Conservation (phyloP, 169 alveolate genomes). For the Fabrea salina region DNA sequence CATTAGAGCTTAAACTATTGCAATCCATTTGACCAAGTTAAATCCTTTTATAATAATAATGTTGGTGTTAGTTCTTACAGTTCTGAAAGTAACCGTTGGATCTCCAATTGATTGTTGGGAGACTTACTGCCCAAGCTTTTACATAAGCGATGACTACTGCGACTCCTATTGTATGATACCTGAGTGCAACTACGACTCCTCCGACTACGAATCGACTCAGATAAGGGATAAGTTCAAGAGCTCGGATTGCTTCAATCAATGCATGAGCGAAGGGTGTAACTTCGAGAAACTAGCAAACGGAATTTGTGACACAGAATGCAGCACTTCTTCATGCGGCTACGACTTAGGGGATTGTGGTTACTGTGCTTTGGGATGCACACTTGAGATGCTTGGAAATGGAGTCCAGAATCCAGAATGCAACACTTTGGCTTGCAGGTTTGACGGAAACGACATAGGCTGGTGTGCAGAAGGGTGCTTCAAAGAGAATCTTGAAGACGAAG, state of each 20-base stretch:
- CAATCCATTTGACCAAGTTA: too few species aligned
- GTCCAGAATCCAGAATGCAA: background rate
- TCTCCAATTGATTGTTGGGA: too few species aligned
- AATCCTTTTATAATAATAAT: too few species aligned
- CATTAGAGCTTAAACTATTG: too few species aligned
- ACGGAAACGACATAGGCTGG: background rate
- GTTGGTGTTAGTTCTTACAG: too few species aligned
- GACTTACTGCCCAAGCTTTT: background rate
- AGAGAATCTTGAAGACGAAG: background rate
- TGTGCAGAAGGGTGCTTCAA: conserved; percentile 15
- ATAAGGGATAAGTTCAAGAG: background rate
- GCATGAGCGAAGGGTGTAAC: background rate
- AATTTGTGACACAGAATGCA: conserved; percentile 9
- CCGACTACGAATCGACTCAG: background rate
- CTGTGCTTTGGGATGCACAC: conserved; percentile 11
- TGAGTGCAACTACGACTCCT: conserved; percentile 2
- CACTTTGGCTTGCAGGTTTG: background rate
- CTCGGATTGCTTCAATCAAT: conserved; percentile 14
- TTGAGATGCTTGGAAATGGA: background rate
- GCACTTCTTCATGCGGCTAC: conserved; percentile 3
- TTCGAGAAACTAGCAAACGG: background rate
- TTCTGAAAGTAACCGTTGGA: too few species aligned
- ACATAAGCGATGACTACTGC: background rate
- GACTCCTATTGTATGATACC: conserved; percentile 17
- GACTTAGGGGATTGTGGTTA: conserved; percentile 32